Conservation (phyloP, 139 green algal species). For the Closterium sp. region DNA sequence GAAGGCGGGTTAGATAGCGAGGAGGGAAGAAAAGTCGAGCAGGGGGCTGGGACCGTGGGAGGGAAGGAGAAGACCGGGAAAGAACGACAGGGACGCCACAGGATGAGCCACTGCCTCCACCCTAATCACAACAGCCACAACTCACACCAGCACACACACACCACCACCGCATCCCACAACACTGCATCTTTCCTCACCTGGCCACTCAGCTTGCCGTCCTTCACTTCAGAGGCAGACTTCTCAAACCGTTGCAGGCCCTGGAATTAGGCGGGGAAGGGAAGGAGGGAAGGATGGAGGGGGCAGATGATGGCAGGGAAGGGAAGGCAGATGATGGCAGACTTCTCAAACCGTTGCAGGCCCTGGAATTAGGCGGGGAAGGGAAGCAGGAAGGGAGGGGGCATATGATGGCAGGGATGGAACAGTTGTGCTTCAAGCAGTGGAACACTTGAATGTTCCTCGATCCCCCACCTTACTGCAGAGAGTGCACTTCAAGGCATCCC, state of each 20-base stretch:
- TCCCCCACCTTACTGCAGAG: too few species aligned
- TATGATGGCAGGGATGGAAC: not conserved
- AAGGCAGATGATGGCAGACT: slow-evolving; percentile 53
- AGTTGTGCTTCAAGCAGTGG: too few species aligned
- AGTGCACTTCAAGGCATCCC: too few species aligned
- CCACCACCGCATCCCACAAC: not conserved
- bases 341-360: slow-evolving; percentile 92
- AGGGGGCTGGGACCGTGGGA: too few species aligned
- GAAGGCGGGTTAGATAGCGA: not conserved
- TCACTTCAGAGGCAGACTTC: slow-evolving; percentile 62
- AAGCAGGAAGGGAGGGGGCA: not conserved
- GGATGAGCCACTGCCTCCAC: too few species aligned
- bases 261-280: not conserved
- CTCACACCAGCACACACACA: too few species aligned
- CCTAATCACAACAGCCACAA: too few species aligned
- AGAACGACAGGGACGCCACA: too few species aligned
- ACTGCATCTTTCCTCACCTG: not conserved
- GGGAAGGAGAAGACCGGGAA: not conserved
- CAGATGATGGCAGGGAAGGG: not conserved
- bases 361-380: not conserved
- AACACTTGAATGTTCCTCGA: too few species aligned
- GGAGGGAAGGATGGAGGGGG: not conserved
- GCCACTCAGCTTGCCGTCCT: slow-evolving; percentile 27
- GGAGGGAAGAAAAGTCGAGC: not conserved
- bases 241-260: slow-evolving; percentile 89